Evolutionary conservation across 2,329 filamentous ascomycete species (phyloP), one percentile per base, ranked within the genome.

Genomic region (Neocatenulostroma microsporum): DNA sequence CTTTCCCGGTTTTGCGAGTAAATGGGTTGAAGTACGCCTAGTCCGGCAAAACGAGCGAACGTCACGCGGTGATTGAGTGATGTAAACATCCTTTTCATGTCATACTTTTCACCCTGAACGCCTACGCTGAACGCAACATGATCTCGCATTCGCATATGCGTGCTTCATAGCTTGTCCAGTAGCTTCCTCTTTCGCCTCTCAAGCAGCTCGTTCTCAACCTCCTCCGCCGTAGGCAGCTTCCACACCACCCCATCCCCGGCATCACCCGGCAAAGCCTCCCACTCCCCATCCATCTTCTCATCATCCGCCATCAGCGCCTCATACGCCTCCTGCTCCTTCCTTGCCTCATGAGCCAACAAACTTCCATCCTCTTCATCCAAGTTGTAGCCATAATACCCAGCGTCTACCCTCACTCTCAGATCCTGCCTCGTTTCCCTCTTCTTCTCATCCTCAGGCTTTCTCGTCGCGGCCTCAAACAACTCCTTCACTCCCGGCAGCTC

Each of bases 401-500:
- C 91, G 62, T 98, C 86, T 7, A 98, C 88, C 50, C 80, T 76
- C 63, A 76, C 79, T 42, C 80, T 66, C 50, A 87, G 58, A 51
- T 86, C 83, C 34, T 78, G 76, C 50, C 82, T 71, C 42, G 74
- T 73, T n/a, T 45, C 39, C 2, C 78, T 74, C 54, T 79, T 80
- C 41, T 79, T 73, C 34, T 68, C 67, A n/a, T 63, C 60, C 46
- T 72, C 68, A 41, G 72, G 68, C 41, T 60, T 59, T 44, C 70
- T 72, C 33, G 71, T 71, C 1, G 84, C 82, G 1, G 83, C 82
- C 54, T 94, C 88, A 56, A 95, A 94, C 59, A 98, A 69, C 67
- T 98, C 91, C 62, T 95, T 95, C 5, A 98, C 91, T 34, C 91
- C 91, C 0, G 91, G 91, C 21, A 98, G 62, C 47, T 96, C 91